These are phyloP conservation scores for Avena sativa DNA, from an alignment of 176 grass and related monocot species.

Conservation along the genomic window DNA sequence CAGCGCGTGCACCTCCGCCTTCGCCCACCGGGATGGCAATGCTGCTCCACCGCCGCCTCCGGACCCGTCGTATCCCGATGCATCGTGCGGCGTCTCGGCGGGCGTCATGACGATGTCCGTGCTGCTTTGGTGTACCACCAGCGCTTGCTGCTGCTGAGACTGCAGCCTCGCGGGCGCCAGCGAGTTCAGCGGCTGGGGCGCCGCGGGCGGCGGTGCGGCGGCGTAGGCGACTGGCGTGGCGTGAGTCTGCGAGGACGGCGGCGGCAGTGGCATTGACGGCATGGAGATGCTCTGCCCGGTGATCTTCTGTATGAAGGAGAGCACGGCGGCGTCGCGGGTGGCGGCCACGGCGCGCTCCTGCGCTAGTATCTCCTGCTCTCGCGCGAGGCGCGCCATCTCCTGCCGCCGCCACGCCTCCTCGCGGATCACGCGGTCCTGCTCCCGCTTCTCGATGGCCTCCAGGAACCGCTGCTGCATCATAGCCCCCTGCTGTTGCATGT, in stretches of 20 bases:
- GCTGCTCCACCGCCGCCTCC: not conserved
- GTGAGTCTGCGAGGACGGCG: not conserved
- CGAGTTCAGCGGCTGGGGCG: too few species aligned
- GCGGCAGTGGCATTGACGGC: conserved; percentile 49
- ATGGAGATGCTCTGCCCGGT: conserved; percentile 68
- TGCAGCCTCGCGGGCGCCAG: too few species aligned
- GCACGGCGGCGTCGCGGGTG: conserved; percentile 66
- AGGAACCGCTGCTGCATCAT: too few species aligned
- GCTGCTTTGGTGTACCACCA: conserved; percentile 1
- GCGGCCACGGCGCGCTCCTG: conserved; percentile 87
- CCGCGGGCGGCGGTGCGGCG: not conserved
- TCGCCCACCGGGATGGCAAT: conserved; percentile 75
- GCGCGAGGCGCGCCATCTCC: conserved; percentile 48
- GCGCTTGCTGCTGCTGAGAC: not conserved
- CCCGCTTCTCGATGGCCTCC: too few species aligned
- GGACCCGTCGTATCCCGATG: conserved; percentile 42
- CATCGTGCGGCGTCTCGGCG: conserved; percentile 1
- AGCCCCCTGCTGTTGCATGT: conserved; percentile 79
- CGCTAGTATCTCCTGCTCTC: conserved; percentile 69
- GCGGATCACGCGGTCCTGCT: conserved; percentile 69
- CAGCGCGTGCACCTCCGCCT: conserved; percentile 83
- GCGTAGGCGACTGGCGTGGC: not conserved
- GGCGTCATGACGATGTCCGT: conserved; percentile 47
- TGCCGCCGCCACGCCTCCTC: conserved; percentile 93
- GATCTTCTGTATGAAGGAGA: conserved; percentile 89